phyloP scores from a whole-genome alignment of 768 basidiomycete species.

The Lentinula aciculospora region DNA sequence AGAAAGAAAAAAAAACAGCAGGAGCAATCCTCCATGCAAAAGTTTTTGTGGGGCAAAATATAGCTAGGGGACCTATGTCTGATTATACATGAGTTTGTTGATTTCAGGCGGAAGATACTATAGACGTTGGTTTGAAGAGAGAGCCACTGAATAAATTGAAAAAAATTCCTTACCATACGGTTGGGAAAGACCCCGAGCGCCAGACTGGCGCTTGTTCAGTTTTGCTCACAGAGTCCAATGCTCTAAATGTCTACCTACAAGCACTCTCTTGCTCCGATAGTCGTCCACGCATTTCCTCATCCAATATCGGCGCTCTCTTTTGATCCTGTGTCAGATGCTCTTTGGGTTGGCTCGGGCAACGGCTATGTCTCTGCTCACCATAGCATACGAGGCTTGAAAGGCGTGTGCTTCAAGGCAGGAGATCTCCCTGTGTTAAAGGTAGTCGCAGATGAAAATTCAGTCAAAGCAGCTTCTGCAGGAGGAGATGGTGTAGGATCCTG shows the following conservation, averaged over 20 bases:
- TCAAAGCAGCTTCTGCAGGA: constrained; percentile 50
- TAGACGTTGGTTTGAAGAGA: no score
- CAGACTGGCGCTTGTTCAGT: neutral
- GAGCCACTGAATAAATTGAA: no score
- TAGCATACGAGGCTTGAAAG: constrained; percentile 54
- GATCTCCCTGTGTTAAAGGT: constrained; percentile 71
- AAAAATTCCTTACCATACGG: no score
- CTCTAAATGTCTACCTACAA: constrained; percentile 22
- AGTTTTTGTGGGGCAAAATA: no score
- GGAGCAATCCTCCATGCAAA: neutral
- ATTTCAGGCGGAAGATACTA: no score
- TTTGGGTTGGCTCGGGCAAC: constrained; percentile 78
- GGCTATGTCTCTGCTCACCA: constrained; percentile 67
- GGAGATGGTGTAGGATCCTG: constrained; percentile 66
- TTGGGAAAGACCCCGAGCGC: neutral
- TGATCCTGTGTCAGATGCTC: constrained; percentile 84
- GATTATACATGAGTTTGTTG: no score
- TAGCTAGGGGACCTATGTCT: no score
- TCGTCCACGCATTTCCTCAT: constrained; percentile 31
- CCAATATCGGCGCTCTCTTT: constrained; percentile 77
- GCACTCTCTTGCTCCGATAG: constrained; percentile 26
- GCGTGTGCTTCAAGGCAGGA: constrained; percentile 72
- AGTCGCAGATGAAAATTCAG: constrained; percentile 70
- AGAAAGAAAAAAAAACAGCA: no score
- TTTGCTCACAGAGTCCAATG: neutral